A percentile compares a stretch with the other conserved stretches of the same genome.
Conservation (phyloP, 1,284 basidiomycete genomes). For the Cutaneotrichosporon daszewskae region DNA sequence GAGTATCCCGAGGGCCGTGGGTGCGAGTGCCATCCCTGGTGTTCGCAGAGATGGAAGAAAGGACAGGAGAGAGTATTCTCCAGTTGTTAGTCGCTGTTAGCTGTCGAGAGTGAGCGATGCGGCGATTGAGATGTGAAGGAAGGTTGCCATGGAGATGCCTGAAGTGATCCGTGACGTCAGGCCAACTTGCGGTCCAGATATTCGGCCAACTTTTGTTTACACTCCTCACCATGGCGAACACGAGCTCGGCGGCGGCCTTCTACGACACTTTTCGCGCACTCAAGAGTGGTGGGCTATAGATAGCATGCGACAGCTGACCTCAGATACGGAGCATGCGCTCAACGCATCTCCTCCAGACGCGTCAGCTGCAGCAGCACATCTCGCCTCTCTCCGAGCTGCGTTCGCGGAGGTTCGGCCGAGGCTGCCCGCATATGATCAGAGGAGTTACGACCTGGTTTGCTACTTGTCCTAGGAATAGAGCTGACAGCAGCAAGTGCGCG, state of each 20-base stretch:
- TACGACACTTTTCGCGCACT: conserved; percentile 22
- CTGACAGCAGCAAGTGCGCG: conserved; percentile 56
- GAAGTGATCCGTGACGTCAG: no score
- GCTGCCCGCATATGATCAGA: conserved; percentile 67
- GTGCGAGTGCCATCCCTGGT: no score
- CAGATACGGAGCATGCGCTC: conserved; percentile 2
- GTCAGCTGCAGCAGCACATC: neutral
- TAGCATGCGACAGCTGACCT: neutral
- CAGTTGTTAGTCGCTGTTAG: no score
- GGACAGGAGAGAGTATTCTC: no score
- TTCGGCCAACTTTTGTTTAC: no score
- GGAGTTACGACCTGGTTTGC: conserved; percentile 62
- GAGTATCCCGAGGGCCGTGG: no score
- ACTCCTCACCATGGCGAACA: no score
- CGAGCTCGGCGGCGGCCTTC: conserved; percentile 25
- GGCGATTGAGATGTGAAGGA: no score
- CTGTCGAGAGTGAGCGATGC: no score
- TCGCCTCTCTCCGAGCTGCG: conserved; percentile 24
- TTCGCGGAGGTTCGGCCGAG: conserved; percentile 59
- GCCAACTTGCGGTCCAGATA: no score
- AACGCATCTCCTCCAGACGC: neutral
- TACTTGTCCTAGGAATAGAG: neutral
- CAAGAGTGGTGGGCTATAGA: conserved; percentile 3
- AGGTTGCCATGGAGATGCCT: no score
- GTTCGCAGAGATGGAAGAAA: no score